Evolutionary conservation across 2,329 filamentous ascomycete species (phyloP), one percentile per base, ranked within the genome.

Genomic region (Cladophialophora chaetospira): DNA sequence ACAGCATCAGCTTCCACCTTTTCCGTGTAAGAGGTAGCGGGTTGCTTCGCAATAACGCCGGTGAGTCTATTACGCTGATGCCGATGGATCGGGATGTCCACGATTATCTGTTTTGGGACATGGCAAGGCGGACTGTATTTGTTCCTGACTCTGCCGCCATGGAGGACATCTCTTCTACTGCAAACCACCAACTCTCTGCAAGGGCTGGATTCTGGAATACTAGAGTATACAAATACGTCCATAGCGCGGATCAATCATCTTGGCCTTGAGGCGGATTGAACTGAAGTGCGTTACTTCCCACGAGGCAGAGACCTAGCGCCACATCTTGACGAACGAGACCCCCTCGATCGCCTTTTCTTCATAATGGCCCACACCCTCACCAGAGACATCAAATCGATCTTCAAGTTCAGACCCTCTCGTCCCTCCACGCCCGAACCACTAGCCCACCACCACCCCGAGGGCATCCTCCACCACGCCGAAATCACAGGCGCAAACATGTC

Each of bases 21-120:
- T 11, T 35, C 31, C 19, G 15, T n/a, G 31, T 25, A n/a, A 23
- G 10, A 10, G 31, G 31, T 6, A 19, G n/a, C 5, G 3, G 11
- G 19, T 25, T 35, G 46, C 35, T 49, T 25, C 31, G 19, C 19
- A 49, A 38, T 49, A 29, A 10, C 15, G 28, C 46, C 46, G 19
- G 31, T 49, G 15, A 49, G 19, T 49, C 46, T 17, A 13, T 38
- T 13, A 26, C 33, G 45, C 45, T 48, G 29, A 48, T 48, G 45
- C 17, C 35, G 45, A 48, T 35, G 45, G 35, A 10, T 17, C n/a
- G 35, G n/a, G n/a, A n/a, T n/a, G n/a, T n/a, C n/a, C n/a, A n/a
- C n/a, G n/a, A n/a, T n/a, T n/a, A 17, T 17, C 1, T 38, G 5
- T 19, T n/a, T 10, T 19, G 35, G 21, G 15, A 17, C 10, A 38